Evolutionary conservation across 306 rosid species (phyloP).

Genomic region (Luffa acutangula): DNA sequence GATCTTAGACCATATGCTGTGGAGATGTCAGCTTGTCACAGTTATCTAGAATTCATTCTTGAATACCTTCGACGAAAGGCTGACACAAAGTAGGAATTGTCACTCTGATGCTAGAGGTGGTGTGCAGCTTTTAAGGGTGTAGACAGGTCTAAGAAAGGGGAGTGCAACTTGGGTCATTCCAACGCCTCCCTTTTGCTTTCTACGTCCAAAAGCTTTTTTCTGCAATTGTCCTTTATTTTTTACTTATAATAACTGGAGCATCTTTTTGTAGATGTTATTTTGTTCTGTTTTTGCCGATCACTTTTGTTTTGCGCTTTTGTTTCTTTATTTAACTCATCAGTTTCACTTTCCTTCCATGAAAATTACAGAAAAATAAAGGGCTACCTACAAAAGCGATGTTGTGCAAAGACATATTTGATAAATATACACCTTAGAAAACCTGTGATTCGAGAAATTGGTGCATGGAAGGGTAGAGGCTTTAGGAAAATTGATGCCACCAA

Average conservation of each 20-base stretch:
- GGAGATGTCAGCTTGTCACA: neutral
- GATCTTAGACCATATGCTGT: too few relatives aligned
- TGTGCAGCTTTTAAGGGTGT: neutral
- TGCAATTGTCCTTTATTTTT: neutral
- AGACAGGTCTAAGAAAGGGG: neutral
- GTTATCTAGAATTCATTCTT: neutral
- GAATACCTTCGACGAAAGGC: neutral
- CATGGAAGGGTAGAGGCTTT: constrained; percentile 67
- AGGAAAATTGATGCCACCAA: constrained; percentile 77
- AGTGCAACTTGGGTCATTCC: neutral
- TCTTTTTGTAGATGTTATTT: neutral
- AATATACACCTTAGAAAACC: constrained; percentile 60
- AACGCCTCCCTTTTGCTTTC: neutral
- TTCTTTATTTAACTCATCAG: neutral
- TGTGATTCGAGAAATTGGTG: constrained; percentile 73
- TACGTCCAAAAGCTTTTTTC: neutral
- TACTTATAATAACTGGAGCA: neutral
- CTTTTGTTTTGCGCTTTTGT: too few relatives aligned
- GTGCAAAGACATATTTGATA: neutral
- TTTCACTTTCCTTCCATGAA: neutral
- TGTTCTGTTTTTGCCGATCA: neutral
- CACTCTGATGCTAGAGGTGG: neutral
- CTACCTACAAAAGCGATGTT: neutral
- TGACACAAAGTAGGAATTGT: neutral
- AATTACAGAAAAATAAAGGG: neutral